Base-by-base conservation (phyloP, 2,329 filamentous ascomycete genomes). In the Triangularia verruculosa region DNA sequence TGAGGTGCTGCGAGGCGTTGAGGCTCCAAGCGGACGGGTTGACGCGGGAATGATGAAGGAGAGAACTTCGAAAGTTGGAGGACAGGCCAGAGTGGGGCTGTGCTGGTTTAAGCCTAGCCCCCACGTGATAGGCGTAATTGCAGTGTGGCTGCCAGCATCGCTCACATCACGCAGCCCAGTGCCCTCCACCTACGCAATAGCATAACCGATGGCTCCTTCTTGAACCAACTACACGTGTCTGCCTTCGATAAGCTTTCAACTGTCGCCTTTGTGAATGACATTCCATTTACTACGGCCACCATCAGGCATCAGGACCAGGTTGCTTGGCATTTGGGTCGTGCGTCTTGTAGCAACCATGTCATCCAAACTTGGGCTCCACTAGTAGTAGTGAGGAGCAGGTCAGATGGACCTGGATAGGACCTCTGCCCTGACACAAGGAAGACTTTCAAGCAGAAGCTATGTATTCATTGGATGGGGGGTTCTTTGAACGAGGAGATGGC, bases 41-140 rank as follows among this genome's bases (percentile, higher is more conserved):
- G 63, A 68, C 67, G 66, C 68, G 69, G 70, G 65, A 69, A 63
- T 63, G 63, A 67, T 67, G 69, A 70, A 65, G 69, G 69, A 68
- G 54, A 68, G 66, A 71, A 70, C 66, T 69, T 69, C 67, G 66
- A 68, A 70, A 69, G 58, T 53, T 64, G 62, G 27, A 65, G 61
- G 55, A 53, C 56, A 53, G 32, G 51, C 9, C 17, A n/a, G 58
- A 47, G 66, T 67, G 66, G 68, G 66, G 66, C 61, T 20, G 22
- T 34, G 4, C 53, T 65, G 20, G 56, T 65, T 69, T 58, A 27
- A 52, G 61, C 28, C 56, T 69, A 68, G 68, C 39, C 24, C 32
- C 64, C 70, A 71, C 70, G 70, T 71, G 70, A 71, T 62, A 62
- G 17, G 39, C 52, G 32, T 51, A 28, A 59, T 60, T 63, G 56